Conservation (phyloP, 805 yeast genomes). For the Tanozyma kutaoensis region DNA sequence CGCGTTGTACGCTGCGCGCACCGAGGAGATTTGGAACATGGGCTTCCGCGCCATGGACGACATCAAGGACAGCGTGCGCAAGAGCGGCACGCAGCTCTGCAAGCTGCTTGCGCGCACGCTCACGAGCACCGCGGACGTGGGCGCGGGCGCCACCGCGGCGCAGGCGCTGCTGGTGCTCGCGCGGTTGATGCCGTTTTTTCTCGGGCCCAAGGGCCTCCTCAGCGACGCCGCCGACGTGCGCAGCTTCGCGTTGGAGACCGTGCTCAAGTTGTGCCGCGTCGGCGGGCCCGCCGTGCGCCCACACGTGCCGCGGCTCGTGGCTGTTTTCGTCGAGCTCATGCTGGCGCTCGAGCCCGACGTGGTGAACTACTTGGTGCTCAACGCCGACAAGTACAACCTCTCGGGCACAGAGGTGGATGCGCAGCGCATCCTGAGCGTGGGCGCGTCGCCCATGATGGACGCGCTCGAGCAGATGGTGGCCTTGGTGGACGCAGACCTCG, state of each 20-base stretch:
- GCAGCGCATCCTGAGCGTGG: slow-evolving; percentile 56
- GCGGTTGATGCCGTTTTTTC: slow-evolving; percentile 61
- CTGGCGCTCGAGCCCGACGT: slow-evolving; percentile 88
- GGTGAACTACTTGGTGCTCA: slow-evolving; percentile 70
- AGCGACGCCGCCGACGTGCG: slow-evolving; percentile 82
- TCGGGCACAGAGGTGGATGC: slow-evolving; percentile 64
- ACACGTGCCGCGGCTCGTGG: slow-evolving; percentile 55
- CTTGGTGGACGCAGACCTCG: slow-evolving; percentile 33
- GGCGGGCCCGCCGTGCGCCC: slow-evolving; percentile 50
- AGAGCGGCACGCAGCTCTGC: slow-evolving; percentile 62
- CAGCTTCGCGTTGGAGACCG: slow-evolving; percentile 58
- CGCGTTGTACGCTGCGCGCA: slow-evolving; percentile 32
- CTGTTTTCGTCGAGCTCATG: slow-evolving; percentile 57
- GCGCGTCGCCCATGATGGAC: slow-evolving; percentile 81
- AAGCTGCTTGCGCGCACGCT: slow-evolving; percentile 51
- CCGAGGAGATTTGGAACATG: slow-evolving; percentile 75
- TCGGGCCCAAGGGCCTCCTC: slow-evolving; percentile 67
- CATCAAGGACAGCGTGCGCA: slow-evolving; percentile 84
- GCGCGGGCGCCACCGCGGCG: slow-evolving; percentile 23
- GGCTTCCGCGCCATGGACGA: slow-evolving; percentile 87
- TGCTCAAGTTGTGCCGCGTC: slow-evolving; percentile 57
- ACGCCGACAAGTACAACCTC: slow-evolving; percentile 79
- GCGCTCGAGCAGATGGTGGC: slow-evolving; percentile 64
- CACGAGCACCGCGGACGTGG: slow-evolving; percentile 40
- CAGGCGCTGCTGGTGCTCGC: slow-evolving; percentile 35